Evolutionary conservation across 495 filamentous ascomycete species (phyloP).

Genomic region (Neurospora sp.): DNA sequence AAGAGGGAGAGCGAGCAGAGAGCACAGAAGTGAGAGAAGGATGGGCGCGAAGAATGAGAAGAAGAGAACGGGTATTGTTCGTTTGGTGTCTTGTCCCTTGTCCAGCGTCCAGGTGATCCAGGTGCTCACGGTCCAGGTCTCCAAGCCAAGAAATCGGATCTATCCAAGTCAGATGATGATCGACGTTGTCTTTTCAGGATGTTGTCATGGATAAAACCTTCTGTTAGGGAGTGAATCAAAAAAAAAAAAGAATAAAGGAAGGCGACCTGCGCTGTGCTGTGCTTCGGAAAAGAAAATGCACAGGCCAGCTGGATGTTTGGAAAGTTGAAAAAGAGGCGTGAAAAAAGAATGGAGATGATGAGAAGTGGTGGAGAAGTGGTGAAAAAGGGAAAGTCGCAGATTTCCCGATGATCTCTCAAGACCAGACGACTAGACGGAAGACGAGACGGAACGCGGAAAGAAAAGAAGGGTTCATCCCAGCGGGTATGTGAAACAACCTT

Average conservation of each 20-base stretch:
- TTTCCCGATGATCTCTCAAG: neutral
- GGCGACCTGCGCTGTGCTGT: neutral
- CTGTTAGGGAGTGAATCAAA: neutral
- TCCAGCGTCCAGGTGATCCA: neutral
- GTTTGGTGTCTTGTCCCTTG: neutral
- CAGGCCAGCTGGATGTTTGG: neutral
- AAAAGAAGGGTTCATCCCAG: neutral
- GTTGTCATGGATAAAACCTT: neutral
- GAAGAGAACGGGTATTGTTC: neutral
- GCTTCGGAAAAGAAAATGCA: neutral
- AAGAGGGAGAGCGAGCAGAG: constrained; percentile 1
- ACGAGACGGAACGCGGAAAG: neutral
- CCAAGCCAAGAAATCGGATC: neutral
- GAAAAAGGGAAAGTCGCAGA: neutral
- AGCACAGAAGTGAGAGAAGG: constrained; percentile 29
- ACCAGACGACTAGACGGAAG: neutral
- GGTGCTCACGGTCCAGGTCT: neutral
- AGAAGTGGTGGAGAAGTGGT: neutral
- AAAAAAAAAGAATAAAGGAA: neutral
- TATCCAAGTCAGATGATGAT: neutral
- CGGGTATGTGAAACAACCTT: neutral
- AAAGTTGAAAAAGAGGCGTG: neutral
- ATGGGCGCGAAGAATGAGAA: constrained; percentile 3
- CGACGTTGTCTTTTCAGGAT: neutral
- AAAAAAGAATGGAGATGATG: neutral